phyloP scores from a whole-genome alignment of 495 filamentous ascomycete genomes.

The Cercophora samala region DNA sequence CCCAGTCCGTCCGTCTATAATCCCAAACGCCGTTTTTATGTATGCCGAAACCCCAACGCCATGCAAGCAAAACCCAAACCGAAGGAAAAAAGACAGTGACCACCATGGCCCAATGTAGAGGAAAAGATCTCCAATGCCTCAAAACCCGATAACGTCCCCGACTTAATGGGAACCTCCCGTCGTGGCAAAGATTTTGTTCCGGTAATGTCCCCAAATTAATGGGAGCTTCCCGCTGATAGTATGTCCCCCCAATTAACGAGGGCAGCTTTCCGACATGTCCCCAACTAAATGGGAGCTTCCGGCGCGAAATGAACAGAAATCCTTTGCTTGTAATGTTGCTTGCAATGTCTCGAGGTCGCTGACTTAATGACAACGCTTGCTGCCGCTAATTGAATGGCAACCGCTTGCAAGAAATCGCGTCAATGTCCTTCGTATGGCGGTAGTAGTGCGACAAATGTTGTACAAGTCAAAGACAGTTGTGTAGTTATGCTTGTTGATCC shows the following conservation, averaged over 20 bases:
- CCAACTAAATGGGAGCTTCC: background rate
- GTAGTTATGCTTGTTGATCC: background rate
- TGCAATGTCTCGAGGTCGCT: background rate
- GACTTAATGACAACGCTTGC: conserved; percentile 6
- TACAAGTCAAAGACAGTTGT: background rate
- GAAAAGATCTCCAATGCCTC: background rate
- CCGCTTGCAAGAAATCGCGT: background rate
- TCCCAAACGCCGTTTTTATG: background rate
- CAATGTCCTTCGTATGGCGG: background rate
- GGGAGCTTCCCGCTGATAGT: background rate
- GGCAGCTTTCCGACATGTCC: background rate
- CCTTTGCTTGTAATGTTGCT: background rate
- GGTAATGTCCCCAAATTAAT: background rate
- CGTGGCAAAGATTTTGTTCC: background rate
- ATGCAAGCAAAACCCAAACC: background rate
- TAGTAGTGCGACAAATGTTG: background rate
- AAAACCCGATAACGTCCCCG: background rate
- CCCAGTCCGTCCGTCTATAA: background rate
- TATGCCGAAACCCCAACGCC: background rate
- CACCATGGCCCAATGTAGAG: background rate
- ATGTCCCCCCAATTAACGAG: background rate
- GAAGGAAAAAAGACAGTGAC: background rate
- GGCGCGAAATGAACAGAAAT: background rate
- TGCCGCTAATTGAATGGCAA: conserved; percentile 8
- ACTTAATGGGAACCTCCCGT: background rate